Base-by-base conservation (phyloP, 1,139 yeast species). In the Hansenula sp. region DNA sequence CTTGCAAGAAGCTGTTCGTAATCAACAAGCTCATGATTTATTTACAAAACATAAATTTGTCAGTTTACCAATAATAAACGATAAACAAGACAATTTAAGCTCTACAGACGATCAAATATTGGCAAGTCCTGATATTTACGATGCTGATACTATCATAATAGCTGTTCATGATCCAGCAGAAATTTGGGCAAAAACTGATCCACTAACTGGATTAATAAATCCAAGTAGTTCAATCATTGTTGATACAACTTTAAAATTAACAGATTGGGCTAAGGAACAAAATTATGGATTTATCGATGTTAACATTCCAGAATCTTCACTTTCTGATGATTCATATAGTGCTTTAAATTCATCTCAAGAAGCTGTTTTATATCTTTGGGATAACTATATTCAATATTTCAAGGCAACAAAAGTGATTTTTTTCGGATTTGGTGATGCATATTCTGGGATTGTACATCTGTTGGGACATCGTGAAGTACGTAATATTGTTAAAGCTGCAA, bases 111-210 rank as follows among this genome's bases (percentile, higher is more conserved):
- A 88, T 50, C 81, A 86, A 42, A 76, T 90, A 12, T 61, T 90
- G 39, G 86, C 95, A 25, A 79, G 95, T 16, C 84, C 89, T 6
- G 77, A 80, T 46, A 74, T 90, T 20, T 81, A 81, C 58, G 72
- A 77, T 12, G 69, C 80, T 36, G 73, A 77, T 18, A 77, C 84
- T 8, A 62, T 90, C 9, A 67, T 89, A 14, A 68, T 92, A 14
- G 64, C 87, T 9, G 78, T 90, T 13, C 97, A 90, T 60, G 97
- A 90, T 55, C 89, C 97, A 3, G 90, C 97, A 2, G 95, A 89
- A 47, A 73, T 92, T 8, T 89, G 96, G 96, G 96, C 95, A 2
- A 79, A 83, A 48, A 67, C 82, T 25, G 89, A 89, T 57, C 89
- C 96, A 0, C 65, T 82, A 7, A 76, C 84, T 21, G 97, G 97